These are phyloP conservation scores for Myriosclerotinia duriaeana DNA, from an alignment of 2,329 filamentous ascomycete genomes.

Conservation along the genomic window DNA sequence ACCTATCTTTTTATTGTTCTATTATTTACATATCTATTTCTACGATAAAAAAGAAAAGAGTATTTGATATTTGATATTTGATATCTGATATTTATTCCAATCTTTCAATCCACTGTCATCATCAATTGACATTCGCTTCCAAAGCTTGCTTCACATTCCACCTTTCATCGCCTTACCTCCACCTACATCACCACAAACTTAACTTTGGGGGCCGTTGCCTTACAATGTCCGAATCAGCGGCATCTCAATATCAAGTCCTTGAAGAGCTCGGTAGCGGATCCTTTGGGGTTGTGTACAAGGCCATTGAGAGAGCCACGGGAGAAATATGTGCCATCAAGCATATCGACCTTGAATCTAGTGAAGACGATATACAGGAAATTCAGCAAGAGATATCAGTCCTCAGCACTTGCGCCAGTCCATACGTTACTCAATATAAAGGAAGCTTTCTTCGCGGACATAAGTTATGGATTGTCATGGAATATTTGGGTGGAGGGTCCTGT, in stretches of 20 bases:
- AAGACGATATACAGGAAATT: constrained; percentile 97
- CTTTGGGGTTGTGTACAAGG: constrained; percentile 96
- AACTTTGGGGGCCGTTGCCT: too few relatives aligned
- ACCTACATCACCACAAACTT: neutral
- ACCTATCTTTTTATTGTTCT: too few relatives aligned
- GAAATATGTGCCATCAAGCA: constrained; percentile 97
- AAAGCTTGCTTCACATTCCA: too few relatives aligned
- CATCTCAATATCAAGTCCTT: constrained; percentile 87
- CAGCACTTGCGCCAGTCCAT: constrained; percentile 90
- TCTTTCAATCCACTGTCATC: too few relatives aligned
- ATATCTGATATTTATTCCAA: too few relatives aligned
- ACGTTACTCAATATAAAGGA: constrained; percentile 93
- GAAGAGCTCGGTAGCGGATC: constrained; percentile 89
- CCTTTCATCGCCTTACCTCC: neutral
- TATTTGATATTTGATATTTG: too few relatives aligned
- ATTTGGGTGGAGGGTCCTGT: constrained; percentile 89
- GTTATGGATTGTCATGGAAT: constrained; percentile 99
- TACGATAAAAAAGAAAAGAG: too few relatives aligned
- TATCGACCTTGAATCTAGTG: constrained; percentile 98
- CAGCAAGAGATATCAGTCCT: constrained; percentile 95
- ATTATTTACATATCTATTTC: too few relatives aligned
- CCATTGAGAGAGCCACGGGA: constrained; percentile 84
- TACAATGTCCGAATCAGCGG: constrained; percentile 41
- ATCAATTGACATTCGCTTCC: too few relatives aligned
- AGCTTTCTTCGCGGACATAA: constrained; percentile 96